phyloP scores from a whole-genome alignment of 192 early-diverging fungal species.

The Coemansia sp. region DNA sequence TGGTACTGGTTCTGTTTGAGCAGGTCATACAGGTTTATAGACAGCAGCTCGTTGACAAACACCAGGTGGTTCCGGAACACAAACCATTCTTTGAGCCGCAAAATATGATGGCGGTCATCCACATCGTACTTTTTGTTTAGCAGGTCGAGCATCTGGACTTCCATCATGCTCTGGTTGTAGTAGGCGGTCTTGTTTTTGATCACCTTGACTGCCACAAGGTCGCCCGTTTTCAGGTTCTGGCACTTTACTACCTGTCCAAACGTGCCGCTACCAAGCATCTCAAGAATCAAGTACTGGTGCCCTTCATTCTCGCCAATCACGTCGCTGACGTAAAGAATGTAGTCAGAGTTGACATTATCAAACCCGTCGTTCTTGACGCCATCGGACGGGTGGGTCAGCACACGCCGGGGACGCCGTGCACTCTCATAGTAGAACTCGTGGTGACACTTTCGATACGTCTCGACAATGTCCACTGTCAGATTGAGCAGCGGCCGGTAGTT shows the following conservation, averaged over 20 bases:
- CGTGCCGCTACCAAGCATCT: slow-evolving; percentile 92
- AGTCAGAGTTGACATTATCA: slow-evolving; percentile 96
- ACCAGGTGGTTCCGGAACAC: slow-evolving; percentile 91
- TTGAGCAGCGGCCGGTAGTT: slow-evolving; percentile 56
- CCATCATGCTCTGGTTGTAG: slow-evolving; percentile 96
- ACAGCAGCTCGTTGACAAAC: slow-evolving; percentile 95
- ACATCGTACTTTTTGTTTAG: slow-evolving; percentile 88
- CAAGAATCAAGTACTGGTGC: slow-evolving; percentile 89
- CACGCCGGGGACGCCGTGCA: slow-evolving; percentile 78
- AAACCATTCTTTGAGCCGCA: slow-evolving; percentile 89
- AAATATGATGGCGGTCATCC: slow-evolving; percentile 84
- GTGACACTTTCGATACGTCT: slow-evolving; percentile 76
- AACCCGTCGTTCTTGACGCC: slow-evolving; percentile 85
- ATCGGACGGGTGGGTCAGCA: slow-evolving; percentile 92
- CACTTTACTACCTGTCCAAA: slow-evolving; percentile 99
- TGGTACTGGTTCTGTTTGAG: slow-evolving; percentile 97
- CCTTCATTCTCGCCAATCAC: slow-evolving; percentile 89
- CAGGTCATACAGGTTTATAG: slow-evolving; percentile 96
- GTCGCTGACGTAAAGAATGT: slow-evolving; percentile 96
- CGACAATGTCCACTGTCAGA: slow-evolving; percentile 62
- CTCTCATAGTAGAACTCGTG: slow-evolving; percentile 81
- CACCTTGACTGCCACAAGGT: slow-evolving; percentile 91
- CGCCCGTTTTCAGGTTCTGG: slow-evolving; percentile 87
- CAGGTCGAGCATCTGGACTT: slow-evolving; percentile 90
- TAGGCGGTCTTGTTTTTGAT: slow-evolving; percentile 98